These are phyloP conservation scores for Clavulina sp. DNA, from an alignment of 768 basidiomycete genomes.

Conservation along the genomic window DNA sequence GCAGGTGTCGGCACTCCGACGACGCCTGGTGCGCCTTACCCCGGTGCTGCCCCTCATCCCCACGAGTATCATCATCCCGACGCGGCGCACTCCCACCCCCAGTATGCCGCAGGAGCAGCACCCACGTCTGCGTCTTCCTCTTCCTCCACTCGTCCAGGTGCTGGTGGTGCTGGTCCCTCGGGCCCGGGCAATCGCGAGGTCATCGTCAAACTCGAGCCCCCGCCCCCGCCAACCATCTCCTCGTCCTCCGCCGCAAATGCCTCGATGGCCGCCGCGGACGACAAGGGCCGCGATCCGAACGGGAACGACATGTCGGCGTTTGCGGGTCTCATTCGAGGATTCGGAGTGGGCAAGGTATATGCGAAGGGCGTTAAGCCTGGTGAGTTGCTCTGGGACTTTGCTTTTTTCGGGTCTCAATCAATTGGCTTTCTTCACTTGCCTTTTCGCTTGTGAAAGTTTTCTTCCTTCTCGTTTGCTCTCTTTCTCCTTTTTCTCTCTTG, in stretches of 20 bases:
- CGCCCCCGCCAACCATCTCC: conserved; percentile 15
- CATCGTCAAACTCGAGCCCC: conserved; percentile 22
- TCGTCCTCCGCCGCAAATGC: background rate
- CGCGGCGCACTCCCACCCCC: no score
- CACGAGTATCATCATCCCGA: background rate
- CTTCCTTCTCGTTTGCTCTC: background rate
- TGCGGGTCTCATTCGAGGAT: conserved; percentile 29
- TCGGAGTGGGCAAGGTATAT: conserved; percentile 35
- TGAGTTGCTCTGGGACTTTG: background rate
- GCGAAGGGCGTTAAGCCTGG: conserved; percentile 44
- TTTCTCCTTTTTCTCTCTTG: background rate
- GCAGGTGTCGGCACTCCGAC: background rate
- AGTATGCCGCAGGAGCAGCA: conserved; percentile 2
- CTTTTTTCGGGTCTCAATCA: no score
- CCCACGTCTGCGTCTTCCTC: conserved; percentile 11
- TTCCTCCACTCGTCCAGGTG: background rate
- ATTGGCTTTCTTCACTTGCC: no score
- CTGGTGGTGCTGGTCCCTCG: background rate
- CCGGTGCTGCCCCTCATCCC: background rate
- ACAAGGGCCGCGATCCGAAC: conserved; percentile 60
- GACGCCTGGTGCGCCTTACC: background rate
- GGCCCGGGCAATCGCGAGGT: conserved; percentile 1
- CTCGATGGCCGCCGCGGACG: background rate
- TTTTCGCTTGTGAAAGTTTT: background rate
- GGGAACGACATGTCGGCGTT: conserved; percentile 59